Evolutionary conservation across 2,329 filamentous ascomycete species (phyloP), one percentile per base, ranked within the genome.

Genomic region (Pseudogymnoascus sp.): DNA sequence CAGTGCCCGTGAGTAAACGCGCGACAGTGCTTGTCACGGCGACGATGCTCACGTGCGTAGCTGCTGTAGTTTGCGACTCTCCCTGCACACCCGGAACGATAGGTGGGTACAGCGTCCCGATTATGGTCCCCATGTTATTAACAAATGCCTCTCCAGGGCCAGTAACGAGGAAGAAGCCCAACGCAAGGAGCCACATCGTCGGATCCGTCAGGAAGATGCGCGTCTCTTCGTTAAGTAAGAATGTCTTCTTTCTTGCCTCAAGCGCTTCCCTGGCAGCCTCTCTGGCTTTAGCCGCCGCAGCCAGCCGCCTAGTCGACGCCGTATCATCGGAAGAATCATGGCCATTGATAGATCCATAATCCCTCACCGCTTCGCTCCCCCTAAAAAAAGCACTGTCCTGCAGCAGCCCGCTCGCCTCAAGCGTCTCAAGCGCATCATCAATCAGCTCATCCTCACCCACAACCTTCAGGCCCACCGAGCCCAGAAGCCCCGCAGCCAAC

Each of bases 91-190:
- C 45, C 5, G 69, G 69, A n/a, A 83, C 58, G 87, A 85, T 68
- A 82, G 82, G 77, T 4, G 83, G 82, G 48, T 89, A 90, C 3
- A 97, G 79, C 0, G 93, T 96, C 67, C 89, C 88, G 68, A 97
- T 92, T 64, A 99, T 87, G 25, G 92, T 97, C 36, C 94, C 94
- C 8, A 99, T 79, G 69, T 97, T 99, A 77, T 97, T 99, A 76
- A 97, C 92, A 73, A 97, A 99, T 9, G 93, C 90, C 75, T 99
- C 94, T n/a, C 92, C 93, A 0, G 94, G 93, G 0, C 94, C 94
- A 61, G 92, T 90, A 18, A 96, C 90, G 65, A 97, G 82, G 74
- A 97, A 90, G 76, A 99, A 97, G 18, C 92, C 92, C 0, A 87
- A 78, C 0, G 93, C 91, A 67, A 99, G 87, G 72, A 87, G 89